phyloP scores from a whole-genome alignment of 495 filamentous ascomycete genomes.

The Sporormia fimetaria region DNA sequence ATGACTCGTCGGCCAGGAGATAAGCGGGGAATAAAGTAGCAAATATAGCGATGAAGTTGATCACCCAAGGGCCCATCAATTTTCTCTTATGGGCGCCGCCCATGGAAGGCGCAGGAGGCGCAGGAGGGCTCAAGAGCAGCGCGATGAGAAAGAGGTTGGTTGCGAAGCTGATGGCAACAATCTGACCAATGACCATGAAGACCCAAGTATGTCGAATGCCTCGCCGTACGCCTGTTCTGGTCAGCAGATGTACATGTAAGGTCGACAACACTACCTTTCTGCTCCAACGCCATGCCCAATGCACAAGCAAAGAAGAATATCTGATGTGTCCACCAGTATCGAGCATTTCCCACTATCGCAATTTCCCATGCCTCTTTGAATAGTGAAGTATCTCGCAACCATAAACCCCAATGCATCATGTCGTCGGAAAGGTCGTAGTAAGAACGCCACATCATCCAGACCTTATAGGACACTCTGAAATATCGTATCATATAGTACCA shows the following conservation, averaged over 20 bases:
- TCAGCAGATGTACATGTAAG: slow-evolving; percentile 1
- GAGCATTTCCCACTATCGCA: slow-evolving; percentile 11
- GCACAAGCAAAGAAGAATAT: slow-evolving; percentile 23
- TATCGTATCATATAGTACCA: slow-evolving; percentile 23
- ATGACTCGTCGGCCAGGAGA: slow-evolving; percentile 5
- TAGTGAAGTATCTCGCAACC: slow-evolving; percentile 21
- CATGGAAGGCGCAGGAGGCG: neutral
- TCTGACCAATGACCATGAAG: slow-evolving; percentile 30
- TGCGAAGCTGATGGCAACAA: slow-evolving; percentile 30
- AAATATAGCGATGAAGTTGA: slow-evolving; percentile 9
- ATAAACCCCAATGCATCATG: slow-evolving; percentile 17
- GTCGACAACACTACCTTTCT: slow-evolving; percentile 9
- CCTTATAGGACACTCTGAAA: slow-evolving; percentile 19
- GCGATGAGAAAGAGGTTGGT: slow-evolving; percentile 31
- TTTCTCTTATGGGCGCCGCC: slow-evolving; percentile 1
- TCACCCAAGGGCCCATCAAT: slow-evolving; percentile 13
- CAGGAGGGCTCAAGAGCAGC: slow-evolving; percentile 12
- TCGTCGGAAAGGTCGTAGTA: slow-evolving; percentile 4
- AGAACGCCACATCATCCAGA: slow-evolving; percentile 15
- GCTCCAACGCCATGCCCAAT: slow-evolving; percentile 14
- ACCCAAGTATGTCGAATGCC: slow-evolving; percentile 29
- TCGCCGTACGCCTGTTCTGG: slow-evolving; percentile 15
- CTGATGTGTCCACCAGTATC: slow-evolving; percentile 27
- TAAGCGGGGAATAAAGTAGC: slow-evolving; percentile 6
- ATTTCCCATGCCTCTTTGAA: slow-evolving; percentile 26